phyloP scores from a whole-genome alignment of 2,329 filamentous ascomycete species.

The Colletotrichum falcatum region DNA sequence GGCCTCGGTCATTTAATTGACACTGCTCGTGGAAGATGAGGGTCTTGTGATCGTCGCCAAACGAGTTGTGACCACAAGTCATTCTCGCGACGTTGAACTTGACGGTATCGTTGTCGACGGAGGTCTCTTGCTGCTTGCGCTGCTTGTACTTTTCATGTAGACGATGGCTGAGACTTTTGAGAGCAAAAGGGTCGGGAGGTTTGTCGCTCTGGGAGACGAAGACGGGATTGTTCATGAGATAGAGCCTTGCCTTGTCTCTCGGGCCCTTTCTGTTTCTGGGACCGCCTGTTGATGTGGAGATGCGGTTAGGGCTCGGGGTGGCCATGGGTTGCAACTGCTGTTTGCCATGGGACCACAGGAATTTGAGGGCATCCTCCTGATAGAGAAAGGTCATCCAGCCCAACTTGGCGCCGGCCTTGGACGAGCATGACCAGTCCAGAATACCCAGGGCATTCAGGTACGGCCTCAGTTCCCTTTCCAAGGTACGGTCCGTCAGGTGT shows the following conservation, averaged over 20 bases:
- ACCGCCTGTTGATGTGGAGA: not conserved
- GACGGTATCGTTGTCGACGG: conserved; percentile 42
- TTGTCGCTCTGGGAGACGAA: conserved; percentile 52
- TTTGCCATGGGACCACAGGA: conserved; percentile 55
- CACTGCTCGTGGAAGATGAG: conserved; percentile 60
- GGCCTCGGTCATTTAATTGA: conserved; percentile 49
- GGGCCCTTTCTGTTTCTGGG: conserved; percentile 12
- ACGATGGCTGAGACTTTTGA: conserved; percentile 51
- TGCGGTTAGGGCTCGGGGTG: not conserved
- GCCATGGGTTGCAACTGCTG: conserved; percentile 35
- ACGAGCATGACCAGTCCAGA: conserved; percentile 57
- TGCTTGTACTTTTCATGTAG: conserved; percentile 46
- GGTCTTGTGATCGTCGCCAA: conserved; percentile 44
- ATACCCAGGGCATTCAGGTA: conserved; percentile 57
- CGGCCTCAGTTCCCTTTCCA: conserved; percentile 55
- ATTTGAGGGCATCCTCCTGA: conserved; percentile 53
- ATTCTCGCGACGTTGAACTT: conserved; percentile 39
- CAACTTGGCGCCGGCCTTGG: conserved; percentile 49
- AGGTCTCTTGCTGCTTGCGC: conserved; percentile 38
- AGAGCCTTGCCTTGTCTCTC: conserved; percentile 46
- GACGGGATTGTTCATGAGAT: conserved; percentile 47
- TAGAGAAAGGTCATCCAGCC: conserved; percentile 60
- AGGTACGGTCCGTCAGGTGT: conserved; percentile 52
- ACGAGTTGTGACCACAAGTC: conserved; percentile 63
- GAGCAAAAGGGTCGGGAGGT: conserved; percentile 49